These are phyloP conservation scores for Sordariomycetes sp. DNA, from an alignment of 2,329 filamentous ascomycete genomes.

Conservation along the genomic window DNA sequence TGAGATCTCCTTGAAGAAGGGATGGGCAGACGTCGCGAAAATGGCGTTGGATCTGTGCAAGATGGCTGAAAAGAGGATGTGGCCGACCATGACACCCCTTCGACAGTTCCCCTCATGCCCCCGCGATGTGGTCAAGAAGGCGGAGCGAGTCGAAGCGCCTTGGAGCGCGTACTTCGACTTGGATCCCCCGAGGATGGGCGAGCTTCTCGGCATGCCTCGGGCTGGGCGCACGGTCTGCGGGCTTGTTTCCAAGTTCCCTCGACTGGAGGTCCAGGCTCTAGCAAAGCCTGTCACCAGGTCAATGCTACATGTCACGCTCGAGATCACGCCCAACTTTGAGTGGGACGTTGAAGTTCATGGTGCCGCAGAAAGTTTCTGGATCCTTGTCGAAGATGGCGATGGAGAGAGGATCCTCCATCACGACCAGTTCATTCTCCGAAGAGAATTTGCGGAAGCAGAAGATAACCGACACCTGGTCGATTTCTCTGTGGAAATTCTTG, in stretches of 20 bases:
- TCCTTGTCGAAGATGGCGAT: conserved; percentile 92
- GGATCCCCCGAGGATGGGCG: conserved; percentile 91
- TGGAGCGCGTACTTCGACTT: conserved; percentile 94
- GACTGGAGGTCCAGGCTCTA: conserved; percentile 83
- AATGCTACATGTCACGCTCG: conserved; percentile 80
- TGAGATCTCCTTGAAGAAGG: conserved; percentile 94
- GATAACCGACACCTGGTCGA: conserved; percentile 90
- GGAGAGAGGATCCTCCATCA: conserved; percentile 93
- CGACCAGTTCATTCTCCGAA: conserved; percentile 84
- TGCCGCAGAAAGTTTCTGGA: conserved; percentile 86
- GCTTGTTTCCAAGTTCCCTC: conserved; percentile 83
- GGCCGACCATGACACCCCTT: conserved; percentile 95
- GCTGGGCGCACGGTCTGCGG: conserved; percentile 76
- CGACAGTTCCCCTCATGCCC: conserved; percentile 79
- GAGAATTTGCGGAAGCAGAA: conserved; percentile 75
- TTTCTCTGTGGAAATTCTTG: conserved; percentile 90
- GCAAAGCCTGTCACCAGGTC: conserved; percentile 92
- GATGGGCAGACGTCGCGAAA: conserved; percentile 88
- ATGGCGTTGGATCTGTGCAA: conserved; percentile 91
- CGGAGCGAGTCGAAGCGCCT: conserved; percentile 85
- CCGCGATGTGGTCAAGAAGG: conserved; percentile 77
- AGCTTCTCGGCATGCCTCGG: conserved; percentile 81
- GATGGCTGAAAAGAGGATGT: conserved; percentile 99
- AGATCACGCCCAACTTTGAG: conserved; percentile 85
- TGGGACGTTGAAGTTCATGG: conserved; percentile 92